Conservation (phyloP, 352 stramenopile genomes). For the Peronospora destructor region DNA sequence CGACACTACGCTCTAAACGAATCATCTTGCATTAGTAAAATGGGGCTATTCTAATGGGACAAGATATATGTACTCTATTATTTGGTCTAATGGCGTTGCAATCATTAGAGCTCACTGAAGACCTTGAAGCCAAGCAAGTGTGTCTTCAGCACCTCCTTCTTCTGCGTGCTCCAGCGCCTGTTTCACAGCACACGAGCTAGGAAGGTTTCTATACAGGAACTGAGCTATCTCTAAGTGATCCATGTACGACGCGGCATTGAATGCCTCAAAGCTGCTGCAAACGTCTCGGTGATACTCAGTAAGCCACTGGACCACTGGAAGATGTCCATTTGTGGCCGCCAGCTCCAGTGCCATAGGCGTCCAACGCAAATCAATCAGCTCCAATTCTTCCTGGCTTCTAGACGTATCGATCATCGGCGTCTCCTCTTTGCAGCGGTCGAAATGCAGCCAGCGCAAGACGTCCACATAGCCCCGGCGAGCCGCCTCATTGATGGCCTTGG, state of each 20-base stretch:
- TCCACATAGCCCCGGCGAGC: slow-evolving; percentile 44
- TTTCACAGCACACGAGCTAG: slow-evolving; percentile 39
- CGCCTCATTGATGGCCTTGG: slow-evolving; percentile 52
- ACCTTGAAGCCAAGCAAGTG: slow-evolving; percentile 48
- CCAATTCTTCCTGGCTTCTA: slow-evolving; percentile 10
- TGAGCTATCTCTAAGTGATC: slow-evolving; percentile 54
- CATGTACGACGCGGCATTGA: slow-evolving; percentile 69
- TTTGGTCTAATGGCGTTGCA: background rate
- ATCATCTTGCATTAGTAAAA: background rate
- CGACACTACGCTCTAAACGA: slow-evolving; percentile 29
- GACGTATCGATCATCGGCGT: slow-evolving; percentile 12
- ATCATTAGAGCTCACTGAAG: slow-evolving; percentile 29
- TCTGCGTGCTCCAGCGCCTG: slow-evolving; percentile 57
- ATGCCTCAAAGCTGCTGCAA: slow-evolving; percentile 43
- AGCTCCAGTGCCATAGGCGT: slow-evolving; percentile 48
- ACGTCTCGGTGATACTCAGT: slow-evolving; percentile 40
- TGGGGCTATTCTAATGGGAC: slow-evolving; percentile 6
- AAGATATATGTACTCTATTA: slow-evolving; percentile 27
- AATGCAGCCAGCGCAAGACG: slow-evolving; percentile 52
- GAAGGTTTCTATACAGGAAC: slow-evolving; percentile 41
- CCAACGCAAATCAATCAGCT: slow-evolving; percentile 27
- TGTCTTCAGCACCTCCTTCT: slow-evolving; percentile 58
- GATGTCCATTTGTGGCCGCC: slow-evolving; percentile 54
- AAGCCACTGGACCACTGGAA: slow-evolving; percentile 56
- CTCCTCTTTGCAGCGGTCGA: slow-evolving; percentile 23